phyloP scores from a whole-genome alignment of 129 eudicot genomes.

The Chrysanthemum makinoi region DNA sequence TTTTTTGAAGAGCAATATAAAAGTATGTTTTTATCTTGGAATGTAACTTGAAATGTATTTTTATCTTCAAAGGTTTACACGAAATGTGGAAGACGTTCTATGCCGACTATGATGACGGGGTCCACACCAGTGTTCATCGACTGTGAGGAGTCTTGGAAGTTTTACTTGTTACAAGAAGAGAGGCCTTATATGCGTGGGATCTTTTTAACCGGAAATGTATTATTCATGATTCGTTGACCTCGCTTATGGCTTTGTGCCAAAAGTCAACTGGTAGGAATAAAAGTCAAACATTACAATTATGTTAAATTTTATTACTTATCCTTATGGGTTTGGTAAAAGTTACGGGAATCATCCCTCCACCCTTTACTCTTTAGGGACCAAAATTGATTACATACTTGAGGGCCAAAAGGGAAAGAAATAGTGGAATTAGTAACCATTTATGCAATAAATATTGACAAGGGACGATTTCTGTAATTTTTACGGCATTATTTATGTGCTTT shows the following conservation, averaged over 20 bases:
- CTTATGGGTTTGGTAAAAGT: too few species aligned
- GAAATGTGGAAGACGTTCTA: slow-evolving; percentile 90
- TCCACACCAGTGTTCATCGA: slow-evolving; percentile 91
- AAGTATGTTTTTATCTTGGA: not conserved
- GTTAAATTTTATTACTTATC: too few species aligned
- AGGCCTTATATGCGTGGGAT: slow-evolving; percentile 81
- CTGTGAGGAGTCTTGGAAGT: slow-evolving; percentile 93
- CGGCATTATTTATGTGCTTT: too few species aligned
- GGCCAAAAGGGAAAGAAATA: too few species aligned
- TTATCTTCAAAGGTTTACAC: slow-evolving; percentile 73
- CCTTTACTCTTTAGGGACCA: too few species aligned
- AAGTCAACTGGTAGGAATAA: slow-evolving; percentile 48
- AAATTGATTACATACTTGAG: too few species aligned
- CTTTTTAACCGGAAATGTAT: slow-evolving; percentile 77
- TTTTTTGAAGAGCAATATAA: too few species aligned
- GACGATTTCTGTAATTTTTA: too few species aligned
- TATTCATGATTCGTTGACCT: slow-evolving; percentile 81
- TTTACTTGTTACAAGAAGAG: slow-evolving; percentile 87
- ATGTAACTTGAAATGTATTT: not conserved
- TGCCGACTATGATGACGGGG: slow-evolving; percentile 97
- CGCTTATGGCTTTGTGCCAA: slow-evolving; percentile 56
- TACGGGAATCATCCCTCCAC: too few species aligned
- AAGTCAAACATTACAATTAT: slow-evolving; percentile 26
- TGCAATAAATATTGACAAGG: too few species aligned
- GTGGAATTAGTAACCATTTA: too few species aligned